phyloP scores from a whole-genome alignment of 2,329 filamentous ascomycete species.

The Hypoxylon sp. region DNA sequence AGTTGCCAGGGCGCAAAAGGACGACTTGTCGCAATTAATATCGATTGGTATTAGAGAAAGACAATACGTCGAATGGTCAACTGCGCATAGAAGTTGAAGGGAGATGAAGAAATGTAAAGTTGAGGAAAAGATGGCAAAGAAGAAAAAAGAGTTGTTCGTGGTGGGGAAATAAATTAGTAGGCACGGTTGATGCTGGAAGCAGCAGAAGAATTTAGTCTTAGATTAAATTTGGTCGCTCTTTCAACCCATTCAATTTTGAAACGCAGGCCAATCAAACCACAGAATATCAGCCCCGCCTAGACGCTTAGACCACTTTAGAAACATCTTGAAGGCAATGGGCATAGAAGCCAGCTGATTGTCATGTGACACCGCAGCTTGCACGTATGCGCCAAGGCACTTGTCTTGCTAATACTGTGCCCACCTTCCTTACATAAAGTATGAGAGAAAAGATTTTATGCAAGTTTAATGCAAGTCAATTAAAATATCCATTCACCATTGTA shows the following conservation, averaged over 20 bases:
- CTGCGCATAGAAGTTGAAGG: slow-evolving; percentile 13
- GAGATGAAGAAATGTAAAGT: slow-evolving; percentile 28
- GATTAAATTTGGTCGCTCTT: slow-evolving; percentile 41
- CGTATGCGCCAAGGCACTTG: slow-evolving; percentile 2
- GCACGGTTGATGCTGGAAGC: slow-evolving; percentile 39
- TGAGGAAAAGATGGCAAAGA: slow-evolving; percentile 8
- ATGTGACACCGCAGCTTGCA: slow-evolving; percentile 39
- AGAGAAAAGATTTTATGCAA: too few relatives aligned
- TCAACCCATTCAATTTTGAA: slow-evolving; percentile 33
- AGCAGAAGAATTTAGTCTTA: slow-evolving; percentile 43
- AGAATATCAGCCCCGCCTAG: background rate
- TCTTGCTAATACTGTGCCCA: slow-evolving; percentile 1
- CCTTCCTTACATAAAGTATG: too few relatives aligned
- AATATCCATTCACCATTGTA: too few relatives aligned
- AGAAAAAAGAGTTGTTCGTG: slow-evolving; percentile 30
- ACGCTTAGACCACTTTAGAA: slow-evolving; percentile 25
- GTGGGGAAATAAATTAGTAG: slow-evolving; percentile 41
- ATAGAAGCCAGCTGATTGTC: slow-evolving; percentile 31
- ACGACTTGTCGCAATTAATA: too few relatives aligned
- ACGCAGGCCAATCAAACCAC: slow-evolving; percentile 22
- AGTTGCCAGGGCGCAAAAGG: too few relatives aligned
- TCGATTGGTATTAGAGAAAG: too few relatives aligned
- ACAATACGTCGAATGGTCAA: too few relatives aligned
- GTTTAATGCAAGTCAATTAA: slow-evolving; percentile 5
- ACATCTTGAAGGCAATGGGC: too few relatives aligned